Base-by-base conservation (phyloP, 768 basidiomycete species). In the Auricularia sp. region DNA sequence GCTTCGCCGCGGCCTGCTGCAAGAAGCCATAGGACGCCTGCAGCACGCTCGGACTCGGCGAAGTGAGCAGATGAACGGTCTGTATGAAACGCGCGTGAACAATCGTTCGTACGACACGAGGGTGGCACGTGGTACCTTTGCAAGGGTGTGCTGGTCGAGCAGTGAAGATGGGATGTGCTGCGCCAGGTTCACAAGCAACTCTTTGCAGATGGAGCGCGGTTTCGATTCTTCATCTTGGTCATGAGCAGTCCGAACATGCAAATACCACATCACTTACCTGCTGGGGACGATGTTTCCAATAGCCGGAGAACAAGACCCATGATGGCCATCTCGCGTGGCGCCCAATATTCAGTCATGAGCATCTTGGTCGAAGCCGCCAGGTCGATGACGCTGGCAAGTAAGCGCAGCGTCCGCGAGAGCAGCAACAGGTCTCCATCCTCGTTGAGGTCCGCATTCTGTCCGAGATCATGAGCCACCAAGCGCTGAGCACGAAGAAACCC, bases 1-100 rank as follows among this genome's bases (percentile, higher is more conserved):
- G 81, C 70, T 85, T 88, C 68, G 78, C 77, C 21, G 93, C 87
- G 11, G 91, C 87, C 56, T 78, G 78, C 42, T 79, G 81, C 33
- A 96, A 79, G 2, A 97, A 78, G 54, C 81, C 79, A 71, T 94
- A 93, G 0, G 88, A 84, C 77, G 87, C 86, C 71, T 84, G 84
- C 71, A 94, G 93, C 2, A 93, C 86, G 29, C 83, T 79, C 3
- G 70, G 79, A 18, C 80, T 83, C 0, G 79, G 72, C 59, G 94
- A 91, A 18, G 77, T 78, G 18, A 98, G 76, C 6, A 97, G 79
- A 70, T 91, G 87, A 65, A 86, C 87, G 81, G 95, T 88, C 91
- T 95, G 68, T 0, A 14, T 7, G 56, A 18, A 35, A 59, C 7
- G 56, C 56, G 23, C 8, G 4, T 59, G 8, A 59, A 18, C 29